These are phyloP conservation scores for Phylloporus sp. DNA, from an alignment of 1,284 basidiomycete species.

Conservation along the genomic window DNA sequence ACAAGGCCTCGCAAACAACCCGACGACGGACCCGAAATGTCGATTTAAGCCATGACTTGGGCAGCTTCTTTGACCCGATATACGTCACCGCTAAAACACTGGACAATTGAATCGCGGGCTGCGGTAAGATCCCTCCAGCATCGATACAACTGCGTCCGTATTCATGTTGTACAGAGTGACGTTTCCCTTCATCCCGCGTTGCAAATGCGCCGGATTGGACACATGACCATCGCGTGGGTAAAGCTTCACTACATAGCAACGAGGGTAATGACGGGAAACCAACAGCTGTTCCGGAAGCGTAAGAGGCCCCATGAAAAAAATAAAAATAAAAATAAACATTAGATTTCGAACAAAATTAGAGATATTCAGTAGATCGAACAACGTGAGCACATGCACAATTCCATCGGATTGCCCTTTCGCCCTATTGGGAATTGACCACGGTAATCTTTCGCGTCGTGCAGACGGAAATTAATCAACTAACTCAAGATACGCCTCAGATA, in stretches of 20 bases:
- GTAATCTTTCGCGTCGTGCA: too few relatives aligned
- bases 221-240: background rate
- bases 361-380: too few relatives aligned
- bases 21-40: background rate
- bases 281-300: background rate
- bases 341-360: too few relatives aligned
- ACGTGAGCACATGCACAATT: too few relatives aligned
- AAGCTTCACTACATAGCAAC: background rate
- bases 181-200: background rate
- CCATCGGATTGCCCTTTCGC: too few relatives aligned
- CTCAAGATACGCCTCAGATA: too few relatives aligned
- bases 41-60: background rate
- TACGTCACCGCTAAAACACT: background rate
- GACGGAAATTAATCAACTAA: too few relatives aligned
- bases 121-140: background rate
- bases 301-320: background rate
- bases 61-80: background rate
- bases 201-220: background rate
- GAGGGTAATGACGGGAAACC: background rate
- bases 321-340: too few relatives aligned
- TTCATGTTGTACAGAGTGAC: conserved; percentile 2
- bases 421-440: too few relatives aligned
- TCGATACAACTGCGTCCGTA: background rate
- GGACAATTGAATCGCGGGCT: background rate
- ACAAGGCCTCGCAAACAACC: background rate